Evolutionary conservation across 1,284 basidiomycete genomes (phyloP).

Genomic region (Phellopilus nigrolimitatus): DNA sequence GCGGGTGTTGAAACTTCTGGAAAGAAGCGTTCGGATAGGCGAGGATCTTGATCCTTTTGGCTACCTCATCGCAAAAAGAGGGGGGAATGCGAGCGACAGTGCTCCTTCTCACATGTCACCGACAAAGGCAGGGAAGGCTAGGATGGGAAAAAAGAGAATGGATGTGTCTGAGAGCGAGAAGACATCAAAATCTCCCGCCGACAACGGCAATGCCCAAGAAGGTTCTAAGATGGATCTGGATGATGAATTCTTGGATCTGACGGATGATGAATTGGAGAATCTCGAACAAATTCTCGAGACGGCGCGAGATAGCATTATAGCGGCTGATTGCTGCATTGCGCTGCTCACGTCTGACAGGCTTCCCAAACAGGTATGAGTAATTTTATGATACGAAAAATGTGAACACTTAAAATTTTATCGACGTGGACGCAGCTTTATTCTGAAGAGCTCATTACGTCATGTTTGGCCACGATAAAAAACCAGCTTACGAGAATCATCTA

Average conservation of each 20-base stretch:
- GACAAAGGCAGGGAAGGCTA: conserved; percentile 27
- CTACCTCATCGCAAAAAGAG: conserved; percentile 25
- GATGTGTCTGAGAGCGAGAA: background rate
- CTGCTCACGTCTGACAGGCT: conserved; percentile 74
- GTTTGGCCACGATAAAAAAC: conserved; percentile 73
- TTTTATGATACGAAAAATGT: background rate
- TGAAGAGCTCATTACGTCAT: conserved; percentile 83
- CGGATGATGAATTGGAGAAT: conserved; percentile 48
- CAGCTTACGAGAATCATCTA: conserved; percentile 79
- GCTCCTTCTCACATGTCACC: conserved; percentile 25
- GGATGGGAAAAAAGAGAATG: background rate
- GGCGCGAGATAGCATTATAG: conserved; percentile 66
- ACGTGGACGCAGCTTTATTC: conserved; percentile 63
- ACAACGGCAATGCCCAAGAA: conserved; percentile 16
- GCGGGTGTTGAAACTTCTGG: conserved; percentile 69
- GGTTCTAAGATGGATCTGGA: conserved; percentile 23
- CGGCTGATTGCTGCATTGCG: conserved; percentile 78
- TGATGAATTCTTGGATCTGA: conserved; percentile 31
- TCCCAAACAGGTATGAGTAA: conserved; percentile 65
- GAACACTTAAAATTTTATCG: conserved; percentile 5
- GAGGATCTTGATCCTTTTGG: conserved; percentile 72
- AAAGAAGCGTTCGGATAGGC: conserved; percentile 67
- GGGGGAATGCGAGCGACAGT: conserved; percentile 16
- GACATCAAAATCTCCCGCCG: conserved; percentile 2
- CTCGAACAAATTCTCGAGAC: conserved; percentile 47